Evolutionary conservation across 2,329 filamentous ascomycete species (phyloP).

Genomic region (Monosporascus sp.): DNA sequence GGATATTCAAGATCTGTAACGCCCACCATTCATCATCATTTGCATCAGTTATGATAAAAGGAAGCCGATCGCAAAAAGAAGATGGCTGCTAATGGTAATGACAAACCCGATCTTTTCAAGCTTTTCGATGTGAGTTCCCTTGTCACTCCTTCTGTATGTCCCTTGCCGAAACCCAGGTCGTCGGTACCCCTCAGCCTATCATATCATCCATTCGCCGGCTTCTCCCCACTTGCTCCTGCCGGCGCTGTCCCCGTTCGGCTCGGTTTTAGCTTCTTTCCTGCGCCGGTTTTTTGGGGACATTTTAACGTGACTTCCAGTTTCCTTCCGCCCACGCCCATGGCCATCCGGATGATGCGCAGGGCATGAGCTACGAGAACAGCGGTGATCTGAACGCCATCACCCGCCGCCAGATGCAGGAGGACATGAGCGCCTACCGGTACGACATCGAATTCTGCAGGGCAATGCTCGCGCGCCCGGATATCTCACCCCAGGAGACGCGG

Average conservation of each 20-base stretch:
- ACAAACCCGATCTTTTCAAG: not conserved
- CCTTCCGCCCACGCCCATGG: not conserved
- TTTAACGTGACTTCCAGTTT: not conserved
- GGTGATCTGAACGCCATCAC: slow-evolving; percentile 24
- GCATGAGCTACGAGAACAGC: slow-evolving; percentile 21
- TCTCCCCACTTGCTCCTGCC: not conserved
- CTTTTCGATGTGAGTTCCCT: not conserved
- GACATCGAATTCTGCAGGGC: slow-evolving; percentile 36
- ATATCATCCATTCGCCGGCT: not conserved
- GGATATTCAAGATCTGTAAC: no score
- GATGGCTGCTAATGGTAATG: not conserved
- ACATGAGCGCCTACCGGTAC: slow-evolving; percentile 35
- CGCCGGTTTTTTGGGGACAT: not conserved
- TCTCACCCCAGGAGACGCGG: slow-evolving; percentile 36
- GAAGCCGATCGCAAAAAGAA: not conserved
- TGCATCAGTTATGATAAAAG: not conserved
- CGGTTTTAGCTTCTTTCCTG: not conserved
- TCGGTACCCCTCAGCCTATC: not conserved
- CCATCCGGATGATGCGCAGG: slow-evolving; percentile 8
- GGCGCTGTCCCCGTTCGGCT: not conserved
- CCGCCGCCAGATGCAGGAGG: slow-evolving; percentile 34
- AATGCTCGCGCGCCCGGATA: slow-evolving; percentile 26
- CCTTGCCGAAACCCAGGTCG: not conserved
- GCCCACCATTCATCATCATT: not conserved
- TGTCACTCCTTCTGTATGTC: not conserved